Base-by-base conservation (phyloP, 2,329 filamentous ascomycete species). In the Fusarium sp. region DNA sequence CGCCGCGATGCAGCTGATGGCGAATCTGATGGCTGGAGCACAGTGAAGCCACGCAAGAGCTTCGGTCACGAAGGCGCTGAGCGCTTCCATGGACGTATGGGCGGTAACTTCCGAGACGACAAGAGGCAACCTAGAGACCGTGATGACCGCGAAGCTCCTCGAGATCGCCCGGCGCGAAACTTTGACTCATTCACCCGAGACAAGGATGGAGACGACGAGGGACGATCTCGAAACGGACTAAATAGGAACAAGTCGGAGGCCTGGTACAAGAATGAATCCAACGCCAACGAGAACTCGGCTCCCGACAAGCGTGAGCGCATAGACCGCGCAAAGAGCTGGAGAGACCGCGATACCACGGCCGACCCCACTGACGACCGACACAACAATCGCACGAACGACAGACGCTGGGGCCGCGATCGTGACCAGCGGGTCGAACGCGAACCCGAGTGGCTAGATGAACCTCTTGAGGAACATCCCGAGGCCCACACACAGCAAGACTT, bases 401-500 rank as follows among this genome's bases (percentile, higher is more conserved):
- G 84, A 70, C 83, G 86, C 61, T 89, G 88, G 85, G 87, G 88
- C 63, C 83, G 87, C 59, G 87, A 89, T 61, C 86, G 83, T 47
- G 84, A 90, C 28, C 86, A 86, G 36, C 87, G 88, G 62, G 82
- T 87, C 70, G 94, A 97, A 77, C 90, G 93, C 70, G 94, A 97
- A 53, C 95, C 95, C 6, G 95, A 97, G 80, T 97, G 95, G 95
- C 86, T 97, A 80, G 94, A 97, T 76, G 88, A 91, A 62, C 89
- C 90, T 15, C 86, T 86, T 23, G 91, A 92, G 62, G 91, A 93
- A 54, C 89, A 91, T 74, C 83, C 88, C 37, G 89, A 92, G 74
- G 88, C 87, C 6, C 92, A 94, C 74, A 97, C 94, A 1, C 91
- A 94, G 75, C 94, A 97, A 76, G 95, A 98, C 72, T 97, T 98